Evolutionary conservation across 257 asterid species (phyloP).

Genomic region (Gardenia jasminoides): DNA sequence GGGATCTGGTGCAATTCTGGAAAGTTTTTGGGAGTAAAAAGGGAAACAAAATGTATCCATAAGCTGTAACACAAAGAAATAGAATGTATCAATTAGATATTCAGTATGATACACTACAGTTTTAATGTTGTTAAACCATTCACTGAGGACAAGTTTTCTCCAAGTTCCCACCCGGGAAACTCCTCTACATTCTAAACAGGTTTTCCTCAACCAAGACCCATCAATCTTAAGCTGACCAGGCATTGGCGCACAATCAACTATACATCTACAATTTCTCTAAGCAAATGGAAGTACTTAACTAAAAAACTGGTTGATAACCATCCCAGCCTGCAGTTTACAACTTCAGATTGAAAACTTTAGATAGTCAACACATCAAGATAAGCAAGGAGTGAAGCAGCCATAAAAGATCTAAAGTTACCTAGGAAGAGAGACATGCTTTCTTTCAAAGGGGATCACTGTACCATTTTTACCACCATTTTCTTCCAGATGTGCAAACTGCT

Average conservation of each 20-base stretch:
- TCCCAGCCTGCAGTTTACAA: not conserved
- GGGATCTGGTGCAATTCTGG: too few species aligned
- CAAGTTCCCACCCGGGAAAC: not conserved
- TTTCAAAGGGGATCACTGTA: conserved; percentile 53
- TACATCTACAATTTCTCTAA: not conserved
- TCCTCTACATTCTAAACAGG: not conserved
- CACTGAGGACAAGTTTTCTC: not conserved
- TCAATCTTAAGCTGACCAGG: not conserved
- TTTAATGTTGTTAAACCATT: not conserved
- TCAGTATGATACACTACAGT: not conserved
- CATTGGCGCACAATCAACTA: not conserved
- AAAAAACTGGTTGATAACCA: not conserved
- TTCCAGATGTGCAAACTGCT: conserved; percentile 76
- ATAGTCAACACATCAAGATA: not conserved
- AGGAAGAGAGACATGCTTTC: conserved; percentile 86
- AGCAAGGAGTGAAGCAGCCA: not conserved
- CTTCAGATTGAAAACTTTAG: not conserved
- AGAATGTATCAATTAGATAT: not conserved
- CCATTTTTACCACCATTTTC: conserved; percentile 61
- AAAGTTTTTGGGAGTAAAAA: not conserved
- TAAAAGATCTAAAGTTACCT: conserved; percentile 40
- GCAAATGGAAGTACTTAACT: not conserved
- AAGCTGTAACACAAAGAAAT: not conserved
- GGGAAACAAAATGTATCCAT: not conserved
- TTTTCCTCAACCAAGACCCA: not conserved